Percentiles rank a stretch among this genome's conserved stretches.
phyloP scores from a whole-genome alignment of 2,329 filamentous ascomycete genomes.

The Piedraia hortae region DNA sequence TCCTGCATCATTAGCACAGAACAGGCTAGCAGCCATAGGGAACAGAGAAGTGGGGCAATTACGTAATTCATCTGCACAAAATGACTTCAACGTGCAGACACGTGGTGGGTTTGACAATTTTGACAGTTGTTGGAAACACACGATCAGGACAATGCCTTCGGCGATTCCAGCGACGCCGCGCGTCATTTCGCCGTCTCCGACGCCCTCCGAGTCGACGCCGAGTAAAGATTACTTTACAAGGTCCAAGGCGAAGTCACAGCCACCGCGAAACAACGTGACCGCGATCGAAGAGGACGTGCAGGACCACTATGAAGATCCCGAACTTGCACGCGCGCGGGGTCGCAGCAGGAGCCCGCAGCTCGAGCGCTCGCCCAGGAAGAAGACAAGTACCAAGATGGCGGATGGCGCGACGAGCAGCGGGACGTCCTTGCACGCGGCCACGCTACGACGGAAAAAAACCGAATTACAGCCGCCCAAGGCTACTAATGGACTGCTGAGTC shows the following conservation, averaged over 20 bases:
- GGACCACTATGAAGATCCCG: constrained; percentile 19
- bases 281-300: constrained; percentile 31
- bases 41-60: too few species aligned
- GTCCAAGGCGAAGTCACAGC: constrained; percentile 10
- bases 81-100: too few species aligned
- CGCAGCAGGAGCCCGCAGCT: constrained; percentile 41
- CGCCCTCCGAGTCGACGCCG: constrained; percentile 31
- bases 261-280: constrained; percentile 24
- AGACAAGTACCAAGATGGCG: constrained; percentile 3
- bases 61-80: too few species aligned
- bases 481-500: constrained; percentile 9
- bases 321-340: constrained; percentile 31
- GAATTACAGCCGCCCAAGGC: constrained; percentile 10
- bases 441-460: constrained; percentile 10
- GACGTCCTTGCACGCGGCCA: constrained; percentile 2
- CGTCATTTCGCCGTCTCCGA: constrained; percentile 72
- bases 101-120: too few species aligned
- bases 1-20: too few species aligned
- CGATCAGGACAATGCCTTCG: too few species aligned
- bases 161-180: constrained; percentile 59
- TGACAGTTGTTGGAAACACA: neutral
- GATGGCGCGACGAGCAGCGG: constrained; percentile 5
- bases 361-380: too few species aligned
- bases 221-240: constrained; percentile 43
- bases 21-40: too few species aligned